Evolutionary conservation across 768 basidiomycete species (phyloP), one percentile per base, ranked within the genome.

Genomic region (Dendrothele bispora): DNA sequence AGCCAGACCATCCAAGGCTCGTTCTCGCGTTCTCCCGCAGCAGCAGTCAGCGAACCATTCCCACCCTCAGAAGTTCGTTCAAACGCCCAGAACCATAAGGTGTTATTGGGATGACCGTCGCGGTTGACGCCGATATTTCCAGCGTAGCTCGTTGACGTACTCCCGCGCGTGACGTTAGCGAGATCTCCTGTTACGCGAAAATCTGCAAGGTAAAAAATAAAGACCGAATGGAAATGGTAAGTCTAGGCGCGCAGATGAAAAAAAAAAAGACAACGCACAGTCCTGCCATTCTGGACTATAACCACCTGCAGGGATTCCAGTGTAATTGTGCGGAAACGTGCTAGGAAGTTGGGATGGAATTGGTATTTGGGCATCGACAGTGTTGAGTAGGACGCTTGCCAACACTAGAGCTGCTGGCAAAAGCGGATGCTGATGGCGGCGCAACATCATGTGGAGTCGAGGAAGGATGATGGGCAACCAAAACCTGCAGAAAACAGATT

Each of bases 1-100:
- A 88, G 61, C 84, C 84, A 88, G 34, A 88, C 81, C 3, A 77
- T 77, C 86, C 86, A 87, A 2, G 86, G 86, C 17, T 81, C 69
- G 12, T 64, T 50, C 36, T 58, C 68, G 18, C 57, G 60, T 17
- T 60, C 53, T 37, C 54, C 52, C 2, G 62, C 58, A 22, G 46
- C 58, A 79, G 55, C 58, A 11, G 70, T 66, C 21, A 72, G 51
- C 26, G 72, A 72, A 4, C 70, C 73, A 7, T 64, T 57, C 14
- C 54, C 46, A 4, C 58, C 60, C 53, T 73, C 71, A 47, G n/a
- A n/a, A n/a, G n/a, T n/a, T 27, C 76, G 78, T 54, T 86, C 84
- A 51, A 82, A 79, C 15, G 73, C 82, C 66, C 76, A 72, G 60
- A 84, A 85, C 63, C 84, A 86, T 14, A 84, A 66, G 0, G 83